These are phyloP conservation scores for Chaetomium globosum DNA, from an alignment of 2,329 filamentous ascomycete species.

Conservation along the genomic window DNA sequence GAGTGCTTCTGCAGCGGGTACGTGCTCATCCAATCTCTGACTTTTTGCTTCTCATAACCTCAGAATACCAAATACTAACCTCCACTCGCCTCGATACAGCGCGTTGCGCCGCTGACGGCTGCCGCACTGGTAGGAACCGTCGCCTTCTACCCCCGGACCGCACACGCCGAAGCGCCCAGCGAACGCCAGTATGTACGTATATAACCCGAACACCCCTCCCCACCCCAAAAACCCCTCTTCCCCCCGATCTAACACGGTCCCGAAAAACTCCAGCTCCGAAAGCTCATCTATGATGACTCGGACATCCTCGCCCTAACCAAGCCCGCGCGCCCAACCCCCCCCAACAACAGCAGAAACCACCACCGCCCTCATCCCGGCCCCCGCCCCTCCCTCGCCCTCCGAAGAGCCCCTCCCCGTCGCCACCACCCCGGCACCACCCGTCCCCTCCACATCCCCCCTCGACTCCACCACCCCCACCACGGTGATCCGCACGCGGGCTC, in stretches of 20 bases:
- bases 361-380: conserved; percentile 33
- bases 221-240: background rate
- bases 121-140: conserved; percentile 54
- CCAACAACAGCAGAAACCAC: conserved; percentile 22
- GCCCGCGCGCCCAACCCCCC: conserved; percentile 37
- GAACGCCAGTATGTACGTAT: conserved; percentile 35
- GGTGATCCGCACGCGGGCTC: conserved; percentile 44
- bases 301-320: conserved; percentile 49
- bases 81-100: conserved; percentile 43
- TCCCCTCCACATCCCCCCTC: conserved; percentile 26
- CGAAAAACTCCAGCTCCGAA: conserved; percentile 49
- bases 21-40: conserved; percentile 31
- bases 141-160: conserved; percentile 52
- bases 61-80: conserved; percentile 18
- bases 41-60: conserved; percentile 6
- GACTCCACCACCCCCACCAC: conserved; percentile 37
- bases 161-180: conserved; percentile 55
- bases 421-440: background rate
- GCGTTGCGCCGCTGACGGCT: conserved; percentile 58
- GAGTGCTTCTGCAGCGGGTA: conserved; percentile 62
- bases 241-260: conserved; percentile 22
- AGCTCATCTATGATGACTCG: conserved; percentile 80
- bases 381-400: conserved; percentile 36
- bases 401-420: conserved; percentile 31
- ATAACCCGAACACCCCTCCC: background rate